Base-by-base conservation (phyloP, 1,284 basidiomycete genomes). In the Inonotus hispidus region DNA sequence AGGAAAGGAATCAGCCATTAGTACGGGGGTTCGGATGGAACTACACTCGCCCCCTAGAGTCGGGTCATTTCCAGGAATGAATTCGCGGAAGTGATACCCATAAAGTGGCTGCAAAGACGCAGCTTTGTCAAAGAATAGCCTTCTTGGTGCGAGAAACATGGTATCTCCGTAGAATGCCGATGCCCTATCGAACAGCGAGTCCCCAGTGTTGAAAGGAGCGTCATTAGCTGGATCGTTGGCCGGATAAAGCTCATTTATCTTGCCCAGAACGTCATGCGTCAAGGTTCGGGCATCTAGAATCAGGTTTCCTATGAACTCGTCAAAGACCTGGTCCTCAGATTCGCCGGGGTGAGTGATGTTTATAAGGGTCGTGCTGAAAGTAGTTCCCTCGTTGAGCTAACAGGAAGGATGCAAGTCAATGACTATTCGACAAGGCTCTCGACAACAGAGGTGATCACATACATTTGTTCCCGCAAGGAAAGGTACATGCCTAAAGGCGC, bases 391-490 rank as follows among this genome's bases (percentile, higher is more conserved):
- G 66, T 83, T 83, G 5, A 78, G 70, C 82, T 82, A 52, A 52
- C 3, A 25, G 21, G 47, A 8, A 52, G n/a, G n/a, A 19, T 47
- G 8, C 3, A 10, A 23, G 46, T 50, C 59, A 27, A 39, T 21
- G 6, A 50, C 13, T 45, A n/a, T 23, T 27, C n/a, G 14, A 43
- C 21, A 59, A 38, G 35, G 4, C 29, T n/a, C 3, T 8, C 32
- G 8, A 32, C 32, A 53, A 14, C 19, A n/a, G 23, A 2, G 25
- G 8, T n/a, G 19, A 16, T 13, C 21, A 68, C 78, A 43, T 43
- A 82, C 82, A 63, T 82, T 84, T 2, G 81, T 82, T 13, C 82
- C 82, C 5, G 72, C 79, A 1, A 87, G 69, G 63, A 79, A 79
- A 3, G 84, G 83, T 0, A 86, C 70, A 56, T 79, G 80, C 19